These are phyloP conservation scores for Solanum arcanum DNA, from an alignment of 257 asterid species.

Conservation along the genomic window DNA sequence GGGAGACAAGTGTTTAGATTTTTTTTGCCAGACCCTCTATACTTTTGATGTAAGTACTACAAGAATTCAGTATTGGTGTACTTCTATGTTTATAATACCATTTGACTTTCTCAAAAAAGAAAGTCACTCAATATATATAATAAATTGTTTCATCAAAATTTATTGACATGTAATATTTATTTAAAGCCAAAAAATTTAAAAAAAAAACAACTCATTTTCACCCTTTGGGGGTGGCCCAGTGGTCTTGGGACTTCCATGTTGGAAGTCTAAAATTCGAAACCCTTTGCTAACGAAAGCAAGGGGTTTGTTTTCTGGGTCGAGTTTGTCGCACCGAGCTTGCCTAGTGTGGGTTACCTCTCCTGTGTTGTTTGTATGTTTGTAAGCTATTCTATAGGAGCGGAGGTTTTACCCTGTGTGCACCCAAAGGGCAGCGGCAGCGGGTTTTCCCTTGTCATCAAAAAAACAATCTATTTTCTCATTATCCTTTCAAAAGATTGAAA, in stretches of 20 bases:
- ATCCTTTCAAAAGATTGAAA: neutral
- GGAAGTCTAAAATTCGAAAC: neutral
- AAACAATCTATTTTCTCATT: neutral
- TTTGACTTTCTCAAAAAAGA: neutral
- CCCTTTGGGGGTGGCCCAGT: neutral
- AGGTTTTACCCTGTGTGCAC: neutral
- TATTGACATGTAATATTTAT: neutral
- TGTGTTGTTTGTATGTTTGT: neutral
- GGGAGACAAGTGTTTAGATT: no score
- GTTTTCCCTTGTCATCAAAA: neutral
- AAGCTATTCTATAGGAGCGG: neutral
- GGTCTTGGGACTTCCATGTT: neutral
- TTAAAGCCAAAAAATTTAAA: fast-evolving
- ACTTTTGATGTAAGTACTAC: neutral
- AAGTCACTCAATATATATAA: neutral
- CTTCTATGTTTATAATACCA: neutral
- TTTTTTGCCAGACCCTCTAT: neutral
- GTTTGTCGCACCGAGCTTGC: neutral
- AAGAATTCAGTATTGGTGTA: neutral
- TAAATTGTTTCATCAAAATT: no score
- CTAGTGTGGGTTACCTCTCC: neutral
- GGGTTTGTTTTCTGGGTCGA: neutral
- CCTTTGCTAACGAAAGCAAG: neutral
- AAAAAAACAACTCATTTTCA: neutral
- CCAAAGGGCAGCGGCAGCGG: neutral